Conservation (phyloP, 202 grass and related monocot genomes). For the Elaeis oleifera region DNA sequence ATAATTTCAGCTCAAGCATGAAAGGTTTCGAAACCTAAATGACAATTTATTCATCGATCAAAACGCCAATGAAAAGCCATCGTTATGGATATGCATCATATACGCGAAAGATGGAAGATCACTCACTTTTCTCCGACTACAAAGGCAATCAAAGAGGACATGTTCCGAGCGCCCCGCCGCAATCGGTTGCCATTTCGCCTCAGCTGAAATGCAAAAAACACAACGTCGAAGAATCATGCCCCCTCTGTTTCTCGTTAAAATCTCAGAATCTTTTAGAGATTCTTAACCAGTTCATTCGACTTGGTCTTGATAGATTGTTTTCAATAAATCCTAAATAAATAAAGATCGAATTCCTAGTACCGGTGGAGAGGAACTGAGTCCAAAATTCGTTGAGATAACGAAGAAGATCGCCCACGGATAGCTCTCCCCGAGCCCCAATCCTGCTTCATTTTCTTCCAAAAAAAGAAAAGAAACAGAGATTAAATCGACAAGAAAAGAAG, state of each 20-base stretch:
- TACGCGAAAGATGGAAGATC: not conserved
- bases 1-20: too few relatives aligned
- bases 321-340: too few relatives aligned
- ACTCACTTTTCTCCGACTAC: slow-evolving; percentile 58
- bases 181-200: slow-evolving; percentile 80
- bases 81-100: too few relatives aligned
- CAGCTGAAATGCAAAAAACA: slow-evolving; percentile 38
- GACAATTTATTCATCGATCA: too few relatives aligned
- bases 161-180: slow-evolving; percentile 69
- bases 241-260: too few relatives aligned
- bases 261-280: too few relatives aligned
- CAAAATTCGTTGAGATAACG: slow-evolving; percentile 95
- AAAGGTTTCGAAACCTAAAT: too few relatives aligned
- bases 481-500: not conserved
- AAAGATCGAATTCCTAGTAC: slow-evolving; percentile 12
- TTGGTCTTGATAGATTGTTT: too few relatives aligned
- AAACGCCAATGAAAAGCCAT: too few relatives aligned
- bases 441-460: not conserved
- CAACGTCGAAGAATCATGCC: not conserved
- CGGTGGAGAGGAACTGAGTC: slow-evolving; percentile 91
- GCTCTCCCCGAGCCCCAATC: not conserved
- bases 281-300: too few relatives aligned
- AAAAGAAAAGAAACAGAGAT: not conserved
- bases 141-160: slow-evolving; percentile 84
- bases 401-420: slow-evolving; percentile 48